These are phyloP conservation scores for Pleodorina starrii DNA, from an alignment of 139 green algal genomes.

Conservation along the genomic window DNA sequence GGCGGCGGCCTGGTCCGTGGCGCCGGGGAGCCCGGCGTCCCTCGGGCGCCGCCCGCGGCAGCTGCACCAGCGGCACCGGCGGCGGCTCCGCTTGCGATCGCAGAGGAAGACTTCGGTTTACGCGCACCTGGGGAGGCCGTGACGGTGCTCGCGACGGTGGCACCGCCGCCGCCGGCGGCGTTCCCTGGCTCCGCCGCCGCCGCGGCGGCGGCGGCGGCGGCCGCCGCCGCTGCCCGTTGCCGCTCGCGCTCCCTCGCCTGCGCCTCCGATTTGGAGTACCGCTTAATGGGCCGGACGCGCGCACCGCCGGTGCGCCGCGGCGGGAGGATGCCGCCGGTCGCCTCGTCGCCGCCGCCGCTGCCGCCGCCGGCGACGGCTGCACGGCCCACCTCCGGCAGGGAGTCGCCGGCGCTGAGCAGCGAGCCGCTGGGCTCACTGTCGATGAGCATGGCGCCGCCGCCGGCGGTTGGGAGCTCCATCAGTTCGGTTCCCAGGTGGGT, in stretches of 20 bases:
- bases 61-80: no score
- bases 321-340: not conserved
- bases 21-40: not conserved
- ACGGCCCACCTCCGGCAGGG: not conserved
- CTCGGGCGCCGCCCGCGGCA: not conserved
- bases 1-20: no score
- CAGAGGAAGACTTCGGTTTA: no score
- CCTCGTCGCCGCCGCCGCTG: not conserved
- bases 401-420: not conserved
- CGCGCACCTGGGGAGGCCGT: no score
- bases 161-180: no score
- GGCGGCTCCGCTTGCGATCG: no score
- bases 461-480: not conserved
- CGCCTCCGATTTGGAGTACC: conserved; percentile 20
- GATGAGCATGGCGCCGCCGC: not conserved
- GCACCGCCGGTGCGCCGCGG: not conserved
- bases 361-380: not conserved
- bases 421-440: conserved; percentile 9
- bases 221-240: not conserved
- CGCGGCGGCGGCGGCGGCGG: not conserved
- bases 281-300: conserved; percentile 5
- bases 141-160: no score
- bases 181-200: not conserved
- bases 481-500: conserved; percentile 18
- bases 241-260: not conserved